Percentiles rank a stretch among this genome's conserved stretches.
phyloP scores from a whole-genome alignment of 2,329 filamentous ascomycete species.

The Orbilia brochopaga region DNA sequence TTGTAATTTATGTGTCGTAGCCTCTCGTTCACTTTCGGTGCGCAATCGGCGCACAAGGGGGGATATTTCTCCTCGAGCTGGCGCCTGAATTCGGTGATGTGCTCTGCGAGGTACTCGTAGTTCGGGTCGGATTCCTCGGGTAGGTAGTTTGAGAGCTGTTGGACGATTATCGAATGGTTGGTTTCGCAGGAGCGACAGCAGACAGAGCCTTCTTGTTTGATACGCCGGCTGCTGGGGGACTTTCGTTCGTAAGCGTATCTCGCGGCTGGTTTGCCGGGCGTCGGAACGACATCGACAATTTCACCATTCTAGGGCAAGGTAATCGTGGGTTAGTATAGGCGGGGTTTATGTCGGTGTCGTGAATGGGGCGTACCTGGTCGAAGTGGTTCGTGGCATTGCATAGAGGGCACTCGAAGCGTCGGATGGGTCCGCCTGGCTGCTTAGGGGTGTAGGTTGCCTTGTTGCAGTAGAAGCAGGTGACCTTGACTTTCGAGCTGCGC shows the following conservation, averaged over 20 bases:
- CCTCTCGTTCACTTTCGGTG: constrained; percentile 72
- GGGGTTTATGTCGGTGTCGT: constrained; percentile 26
- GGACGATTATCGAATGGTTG: constrained; percentile 83
- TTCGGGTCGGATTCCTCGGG: constrained; percentile 66
- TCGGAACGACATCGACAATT: constrained; percentile 82
- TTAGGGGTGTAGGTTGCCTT: constrained; percentile 64
- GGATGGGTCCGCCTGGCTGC: constrained; percentile 66
- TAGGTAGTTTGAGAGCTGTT: constrained; percentile 79
- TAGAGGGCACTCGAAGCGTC: constrained; percentile 73
- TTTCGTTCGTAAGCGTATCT: constrained; percentile 62
- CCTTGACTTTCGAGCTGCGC: constrained; percentile 55
- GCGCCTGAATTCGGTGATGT: constrained; percentile 64
- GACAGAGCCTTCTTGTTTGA: constrained; percentile 58
- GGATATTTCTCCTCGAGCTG: constrained; percentile 83
- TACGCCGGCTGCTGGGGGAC: constrained; percentile 59
- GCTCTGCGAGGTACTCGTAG: constrained; percentile 52
- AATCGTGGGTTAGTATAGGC: constrained; percentile 52
- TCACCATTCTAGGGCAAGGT: constrained; percentile 72
- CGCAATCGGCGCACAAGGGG: constrained; percentile 82
- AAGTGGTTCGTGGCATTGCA: constrained; percentile 90
- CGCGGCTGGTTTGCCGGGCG: constrained; percentile 62
- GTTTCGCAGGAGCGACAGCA: constrained; percentile 82
- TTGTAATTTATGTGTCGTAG: constrained; percentile 77
- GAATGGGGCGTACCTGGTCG: constrained; percentile 70
- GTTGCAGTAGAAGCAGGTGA: constrained; percentile 86